phyloP scores from a whole-genome alignment of 192 early-diverging fungal species.

The Gonapodya prolifera region DNA sequence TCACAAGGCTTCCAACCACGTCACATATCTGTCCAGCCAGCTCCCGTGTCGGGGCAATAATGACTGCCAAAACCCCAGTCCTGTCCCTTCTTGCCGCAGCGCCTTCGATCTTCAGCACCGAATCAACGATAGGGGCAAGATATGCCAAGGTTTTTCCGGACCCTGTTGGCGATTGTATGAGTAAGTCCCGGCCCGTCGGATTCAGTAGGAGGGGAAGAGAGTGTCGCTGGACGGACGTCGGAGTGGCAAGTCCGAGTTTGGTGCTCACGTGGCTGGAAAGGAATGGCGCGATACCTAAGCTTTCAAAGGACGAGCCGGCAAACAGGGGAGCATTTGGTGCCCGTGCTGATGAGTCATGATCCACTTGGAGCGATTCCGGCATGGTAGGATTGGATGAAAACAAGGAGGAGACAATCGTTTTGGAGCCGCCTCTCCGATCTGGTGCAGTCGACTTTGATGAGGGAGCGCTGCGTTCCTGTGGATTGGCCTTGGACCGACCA shows the following conservation, averaged over 20 bases:
- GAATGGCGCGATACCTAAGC: constrained; percentile 63
- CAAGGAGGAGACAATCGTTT: background rate
- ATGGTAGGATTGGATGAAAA: constrained; percentile 1
- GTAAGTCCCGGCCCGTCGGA: constrained; percentile 55
- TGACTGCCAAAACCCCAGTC: constrained; percentile 76
- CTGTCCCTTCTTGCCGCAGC: constrained; percentile 24
- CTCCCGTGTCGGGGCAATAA: constrained; percentile 94
- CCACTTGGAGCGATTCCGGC: background rate
- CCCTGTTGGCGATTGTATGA: constrained; percentile 92
- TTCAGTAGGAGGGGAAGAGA: constrained; percentile 64
- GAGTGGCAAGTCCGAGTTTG: constrained; percentile 63
- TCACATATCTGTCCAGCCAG: constrained; percentile 85
- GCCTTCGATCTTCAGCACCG: constrained; percentile 56
- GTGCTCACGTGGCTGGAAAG: constrained; percentile 49
- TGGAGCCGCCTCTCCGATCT: background rate
- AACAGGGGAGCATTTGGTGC: constrained; percentile 27
- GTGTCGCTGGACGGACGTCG: constrained; percentile 81
- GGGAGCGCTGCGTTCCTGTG: too few species aligned
- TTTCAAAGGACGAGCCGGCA: constrained; percentile 39
- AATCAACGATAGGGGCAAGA: constrained; percentile 82
- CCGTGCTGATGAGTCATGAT: background rate
- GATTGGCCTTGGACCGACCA: background rate
- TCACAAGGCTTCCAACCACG: constrained; percentile 58
- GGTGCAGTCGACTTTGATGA: too few species aligned
- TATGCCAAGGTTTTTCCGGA: constrained; percentile 96